Base-by-base conservation (phyloP, 176 grass and related monocot species). In the Oryza officinalis region DNA sequence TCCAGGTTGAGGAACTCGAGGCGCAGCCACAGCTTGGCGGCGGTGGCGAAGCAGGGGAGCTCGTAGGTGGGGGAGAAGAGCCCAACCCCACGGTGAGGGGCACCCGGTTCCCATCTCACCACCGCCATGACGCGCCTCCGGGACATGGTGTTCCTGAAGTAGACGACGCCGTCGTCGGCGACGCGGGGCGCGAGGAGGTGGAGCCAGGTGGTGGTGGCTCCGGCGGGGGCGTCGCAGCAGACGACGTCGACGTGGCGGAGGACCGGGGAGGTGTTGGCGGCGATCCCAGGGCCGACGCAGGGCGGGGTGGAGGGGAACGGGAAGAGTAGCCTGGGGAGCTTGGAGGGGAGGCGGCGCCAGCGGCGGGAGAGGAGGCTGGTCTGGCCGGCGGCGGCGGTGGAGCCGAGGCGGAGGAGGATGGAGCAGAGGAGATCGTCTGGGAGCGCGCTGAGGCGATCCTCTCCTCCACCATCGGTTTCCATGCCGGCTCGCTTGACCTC, bases 281-380 rank as follows among this genome's bases (percentile, higher is more conserved):
- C 12, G 23, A 74, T 70, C 27, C 70, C 69, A 15, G 61, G 60
- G 5, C 18, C 69, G 33, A 74, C 52, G 32, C 18, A 6, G 20
- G 23, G 26, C 2, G 68, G 70, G 25, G 30, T 1, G 25, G 52
- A 83, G 68, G 72, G 70, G 71, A 75, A 84, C 10, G 27, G 71
- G 30, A 65, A 64, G 71, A 27, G 81, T 13, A 84, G 43, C 54
- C 31, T 60, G 27, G 71, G 44, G 71, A 84, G 71, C 59, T 47
- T 54, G 81, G 72, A 12, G 40, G 40, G 75, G 54, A 84, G 25
- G 37, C 60, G 27, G 57, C 59, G 59, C 61, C 70, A 84, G 37
- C 59, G 82, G 71, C 41, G 73, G 72, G 63, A 84, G 63, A 68
- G 71, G 57, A 84, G 18, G 81, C 47, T 40, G 79, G 79, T 81